Evolutionary conservation across 495 filamentous ascomycete genomes (phyloP).

Genomic region (Lophiostoma macrostomum): DNA sequence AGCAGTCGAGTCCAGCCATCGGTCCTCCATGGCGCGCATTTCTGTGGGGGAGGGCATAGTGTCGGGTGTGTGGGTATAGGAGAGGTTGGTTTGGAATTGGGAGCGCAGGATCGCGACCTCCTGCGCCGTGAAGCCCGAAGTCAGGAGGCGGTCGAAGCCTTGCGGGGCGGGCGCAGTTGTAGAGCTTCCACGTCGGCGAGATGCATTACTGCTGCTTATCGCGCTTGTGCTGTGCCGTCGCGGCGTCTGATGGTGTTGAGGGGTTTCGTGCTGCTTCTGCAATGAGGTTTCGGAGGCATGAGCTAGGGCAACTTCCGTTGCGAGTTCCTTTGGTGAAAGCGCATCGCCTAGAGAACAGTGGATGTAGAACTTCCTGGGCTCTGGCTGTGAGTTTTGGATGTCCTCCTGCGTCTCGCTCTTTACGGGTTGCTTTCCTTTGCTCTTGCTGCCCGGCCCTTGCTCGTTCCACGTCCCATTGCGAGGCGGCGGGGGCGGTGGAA

Average conservation of each 20-base stretch:
- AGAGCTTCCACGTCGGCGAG: slow-evolving; percentile 32
- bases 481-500: slow-evolving; percentile 54
- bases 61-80: slow-evolving; percentile 81
- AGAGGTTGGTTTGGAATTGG: slow-evolving; percentile 78
- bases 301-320: slow-evolving; percentile 59
- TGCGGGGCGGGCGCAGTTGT: slow-evolving; percentile 61
- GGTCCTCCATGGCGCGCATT: slow-evolving; percentile 71
- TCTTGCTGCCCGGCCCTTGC: slow-evolving; percentile 48
- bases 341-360: slow-evolving; percentile 84
- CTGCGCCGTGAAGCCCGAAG: slow-evolving; percentile 71
- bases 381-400: not conserved
- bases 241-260: slow-evolving; percentile 5
- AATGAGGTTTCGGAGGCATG: slow-evolving; percentile 38
- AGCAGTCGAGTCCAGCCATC: slow-evolving; percentile 82
- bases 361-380: slow-evolving; percentile 61
- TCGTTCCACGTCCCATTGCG: slow-evolving; percentile 44
- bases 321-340: slow-evolving; percentile 65
- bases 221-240: slow-evolving; percentile 3
- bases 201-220: slow-evolving; percentile 5
- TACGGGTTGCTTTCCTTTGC: slow-evolving; percentile 58
- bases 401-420: slow-evolving; percentile 38
- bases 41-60: slow-evolving; percentile 69
- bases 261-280: slow-evolving; percentile 10
- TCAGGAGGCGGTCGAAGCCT: slow-evolving; percentile 84
- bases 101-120: slow-evolving; percentile 80